phyloP scores from a whole-genome alignment of 345 rosid genomes.

The Salix purpurea region DNA sequence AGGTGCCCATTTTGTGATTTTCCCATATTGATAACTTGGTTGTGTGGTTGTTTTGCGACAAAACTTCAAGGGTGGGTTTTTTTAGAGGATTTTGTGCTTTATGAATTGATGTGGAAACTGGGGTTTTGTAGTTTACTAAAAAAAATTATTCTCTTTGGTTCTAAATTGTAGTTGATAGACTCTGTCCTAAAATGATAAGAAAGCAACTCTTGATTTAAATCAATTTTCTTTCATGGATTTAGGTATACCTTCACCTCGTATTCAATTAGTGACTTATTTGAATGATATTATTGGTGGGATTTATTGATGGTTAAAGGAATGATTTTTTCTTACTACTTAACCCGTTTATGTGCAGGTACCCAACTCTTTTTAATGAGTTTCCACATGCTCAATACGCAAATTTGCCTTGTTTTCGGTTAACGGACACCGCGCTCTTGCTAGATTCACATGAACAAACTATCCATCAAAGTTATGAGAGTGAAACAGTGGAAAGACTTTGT shows the following conservation, averaged over 20 bases:
- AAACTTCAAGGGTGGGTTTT: background rate
- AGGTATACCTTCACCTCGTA: background rate
- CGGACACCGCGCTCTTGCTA: slow-evolving; percentile 73
- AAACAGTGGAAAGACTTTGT: slow-evolving; percentile 77
- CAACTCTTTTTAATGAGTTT: slow-evolving; percentile 83
- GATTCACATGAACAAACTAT: slow-evolving; percentile 73
- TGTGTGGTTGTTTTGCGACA: background rate
- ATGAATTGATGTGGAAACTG: background rate
- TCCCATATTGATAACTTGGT: background rate
- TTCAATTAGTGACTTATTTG: background rate
- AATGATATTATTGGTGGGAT: background rate
- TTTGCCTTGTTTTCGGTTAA: slow-evolving; percentile 82
- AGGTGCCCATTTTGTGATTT: background rate
- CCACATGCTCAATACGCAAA: slow-evolving; percentile 74
- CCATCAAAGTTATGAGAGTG: slow-evolving; percentile 54
- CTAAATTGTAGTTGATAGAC: too few relatives aligned
- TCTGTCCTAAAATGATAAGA: background rate
- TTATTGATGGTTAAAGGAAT: background rate
- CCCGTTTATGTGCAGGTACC: slow-evolving; percentile 52
- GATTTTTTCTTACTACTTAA: background rate
- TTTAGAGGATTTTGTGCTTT: background rate
- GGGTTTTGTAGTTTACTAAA: background rate
- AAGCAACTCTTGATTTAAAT: background rate
- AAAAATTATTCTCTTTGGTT: background rate
- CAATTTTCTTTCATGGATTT: slow-evolving; percentile 1